phyloP scores from a whole-genome alignment of 768 basidiomycete genomes.

The Termitomyces eurrhizus region DNA sequence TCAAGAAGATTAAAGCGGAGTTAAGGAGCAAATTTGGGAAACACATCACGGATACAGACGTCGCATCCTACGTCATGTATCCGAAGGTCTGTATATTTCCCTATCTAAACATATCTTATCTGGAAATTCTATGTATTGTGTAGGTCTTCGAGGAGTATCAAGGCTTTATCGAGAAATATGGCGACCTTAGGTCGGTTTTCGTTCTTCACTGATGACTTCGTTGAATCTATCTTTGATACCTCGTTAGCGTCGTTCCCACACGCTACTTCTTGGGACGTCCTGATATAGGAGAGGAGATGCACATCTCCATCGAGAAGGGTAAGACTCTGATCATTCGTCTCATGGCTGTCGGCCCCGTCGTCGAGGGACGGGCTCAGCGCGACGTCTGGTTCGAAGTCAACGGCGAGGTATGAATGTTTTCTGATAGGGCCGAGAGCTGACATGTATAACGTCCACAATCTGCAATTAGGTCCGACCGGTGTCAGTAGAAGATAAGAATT shows the following conservation, averaged over 20 bases:
- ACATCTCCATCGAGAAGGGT: conserved; percentile 92
- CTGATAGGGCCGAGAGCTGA: conserved; percentile 2
- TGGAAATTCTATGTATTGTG: not conserved
- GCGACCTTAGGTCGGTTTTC: conserved; percentile 75
- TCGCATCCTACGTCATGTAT: conserved; percentile 97
- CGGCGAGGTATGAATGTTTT: conserved; percentile 65
- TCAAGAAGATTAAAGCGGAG: conserved; percentile 94
- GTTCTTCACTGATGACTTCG: not conserved
- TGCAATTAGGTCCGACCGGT: conserved; percentile 81
- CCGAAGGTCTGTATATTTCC: conserved; percentile 66
- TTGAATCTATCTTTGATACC: conserved; percentile 13
- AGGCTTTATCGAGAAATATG: conserved; percentile 92
- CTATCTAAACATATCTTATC: not conserved
- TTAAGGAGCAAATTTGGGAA: conserved; percentile 92
- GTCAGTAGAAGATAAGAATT: conserved; percentile 93
- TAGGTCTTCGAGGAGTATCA: conserved; percentile 98
- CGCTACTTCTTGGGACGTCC: conserved; percentile 97
- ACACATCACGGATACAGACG: conserved; percentile 90
- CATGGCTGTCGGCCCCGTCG: conserved; percentile 92
- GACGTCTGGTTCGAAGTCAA: conserved; percentile 99
- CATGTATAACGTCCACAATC: conserved; percentile 15
- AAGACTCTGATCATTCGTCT: conserved; percentile 96
- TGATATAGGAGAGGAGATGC: conserved; percentile 91
- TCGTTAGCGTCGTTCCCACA: conserved; percentile 84
- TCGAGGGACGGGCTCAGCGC: conserved; percentile 86